phyloP scores from a whole-genome alignment of 2,329 filamentous ascomycete species.

The Clonostachys chloroleuca region DNA sequence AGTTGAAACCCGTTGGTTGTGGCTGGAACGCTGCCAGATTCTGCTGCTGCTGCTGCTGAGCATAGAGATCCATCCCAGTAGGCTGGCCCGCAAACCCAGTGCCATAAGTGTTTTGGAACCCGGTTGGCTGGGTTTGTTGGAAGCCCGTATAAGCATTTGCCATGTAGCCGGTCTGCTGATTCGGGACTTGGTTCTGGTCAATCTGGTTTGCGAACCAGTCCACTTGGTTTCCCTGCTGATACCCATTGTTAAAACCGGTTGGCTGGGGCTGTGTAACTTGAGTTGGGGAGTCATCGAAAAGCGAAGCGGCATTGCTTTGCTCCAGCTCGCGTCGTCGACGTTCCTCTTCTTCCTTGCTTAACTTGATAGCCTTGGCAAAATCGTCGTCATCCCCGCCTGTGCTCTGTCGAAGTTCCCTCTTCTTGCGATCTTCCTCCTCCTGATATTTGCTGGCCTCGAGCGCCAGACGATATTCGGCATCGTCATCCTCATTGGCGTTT shows the following conservation, averaged over 20 bases:
- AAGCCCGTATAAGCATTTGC: conserved; percentile 51
- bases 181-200: conserved; percentile 47
- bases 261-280: conserved; percentile 63
- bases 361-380: conserved; percentile 87
- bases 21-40: conserved; percentile 40
- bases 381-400: conserved; percentile 72
- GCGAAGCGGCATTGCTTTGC: conserved; percentile 78
- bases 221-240: conserved; percentile 92
- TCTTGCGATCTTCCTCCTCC: conserved; percentile 82
- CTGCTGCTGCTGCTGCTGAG: conserved; percentile 44
- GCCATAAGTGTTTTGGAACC: conserved; percentile 54
- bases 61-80: conserved; percentile 65
- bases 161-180: conserved; percentile 74
- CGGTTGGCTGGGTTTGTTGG: conserved; percentile 41
- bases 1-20: conserved; percentile 50
- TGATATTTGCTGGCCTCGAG: conserved; percentile 94
- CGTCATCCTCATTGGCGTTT: conserved; percentile 65
- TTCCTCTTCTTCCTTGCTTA: conserved; percentile 94
- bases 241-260: conserved; percentile 93
- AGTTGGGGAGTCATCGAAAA: conserved; percentile 79
- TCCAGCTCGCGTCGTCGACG: conserved; percentile 78
- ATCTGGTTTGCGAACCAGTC: conserved; percentile 98
- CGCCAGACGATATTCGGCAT: conserved; percentile 84
- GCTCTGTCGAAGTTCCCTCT: conserved; percentile 53
- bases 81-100: conserved; percentile 59